phyloP scores from a whole-genome alignment of 805 yeast species.

The Sugiyamaella smithiae region DNA sequence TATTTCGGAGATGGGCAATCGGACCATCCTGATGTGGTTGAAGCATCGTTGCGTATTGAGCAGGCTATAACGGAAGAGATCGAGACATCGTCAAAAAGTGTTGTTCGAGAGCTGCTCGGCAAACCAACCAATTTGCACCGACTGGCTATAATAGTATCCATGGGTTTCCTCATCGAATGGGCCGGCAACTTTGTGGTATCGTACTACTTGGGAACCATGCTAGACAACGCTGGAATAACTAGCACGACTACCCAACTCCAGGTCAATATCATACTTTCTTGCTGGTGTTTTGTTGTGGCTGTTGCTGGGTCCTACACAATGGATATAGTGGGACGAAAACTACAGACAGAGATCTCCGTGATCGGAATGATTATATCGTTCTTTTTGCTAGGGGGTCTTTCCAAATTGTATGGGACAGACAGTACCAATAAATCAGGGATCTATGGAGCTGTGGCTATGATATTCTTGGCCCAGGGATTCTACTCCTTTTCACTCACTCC shows the following conservation, averaged over 20 bases:
- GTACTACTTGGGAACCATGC: slow-evolving; percentile 50
- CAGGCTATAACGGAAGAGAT: slow-evolving; percentile 20
- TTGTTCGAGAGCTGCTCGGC: not conserved
- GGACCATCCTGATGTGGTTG: slow-evolving; percentile 14
- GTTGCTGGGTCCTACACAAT: slow-evolving; percentile 5
- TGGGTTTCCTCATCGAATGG: slow-evolving; percentile 18
- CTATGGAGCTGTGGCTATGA: slow-evolving; percentile 51
- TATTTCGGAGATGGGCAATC: slow-evolving; percentile 29
- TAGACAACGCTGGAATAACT: slow-evolving; percentile 53
- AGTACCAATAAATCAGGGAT: slow-evolving; percentile 49
- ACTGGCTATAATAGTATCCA: slow-evolving; percentile 10
- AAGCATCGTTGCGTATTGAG: slow-evolving; percentile 23
- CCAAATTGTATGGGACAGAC: not conserved
- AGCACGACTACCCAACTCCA: slow-evolving; percentile 19
- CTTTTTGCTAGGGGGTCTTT: not conserved
- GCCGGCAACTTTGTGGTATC: slow-evolving; percentile 21
- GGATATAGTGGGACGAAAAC: slow-evolving; percentile 11
- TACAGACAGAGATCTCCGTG: not conserved
- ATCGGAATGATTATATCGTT: slow-evolving; percentile 24
- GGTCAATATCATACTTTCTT: slow-evolving; percentile 21
- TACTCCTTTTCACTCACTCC: slow-evolving; percentile 15
- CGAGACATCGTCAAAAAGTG: not conserved
- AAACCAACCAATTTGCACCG: slow-evolving; percentile 16
- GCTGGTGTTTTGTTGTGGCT: slow-evolving; percentile 6
- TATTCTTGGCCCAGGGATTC: slow-evolving; percentile 37